Evolutionary conservation across 176 grass and related monocot species (phyloP).

Genomic region (Oryza punctata): DNA sequence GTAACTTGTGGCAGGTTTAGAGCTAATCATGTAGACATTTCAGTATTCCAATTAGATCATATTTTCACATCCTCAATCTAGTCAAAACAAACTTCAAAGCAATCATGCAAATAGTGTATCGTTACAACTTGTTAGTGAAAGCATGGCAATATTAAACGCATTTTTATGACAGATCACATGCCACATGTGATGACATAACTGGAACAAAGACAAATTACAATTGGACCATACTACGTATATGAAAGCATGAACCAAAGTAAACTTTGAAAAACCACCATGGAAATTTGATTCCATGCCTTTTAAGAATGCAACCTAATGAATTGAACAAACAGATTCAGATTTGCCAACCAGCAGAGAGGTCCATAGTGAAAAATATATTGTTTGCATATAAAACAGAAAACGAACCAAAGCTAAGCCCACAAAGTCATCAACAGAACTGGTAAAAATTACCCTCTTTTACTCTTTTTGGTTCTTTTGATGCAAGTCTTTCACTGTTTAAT

Average conservation of each 20-base stretch:
- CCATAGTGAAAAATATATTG: background rate
- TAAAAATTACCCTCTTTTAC: background rate
- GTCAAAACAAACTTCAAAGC: background rate
- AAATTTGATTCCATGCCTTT: slow-evolving; percentile 18
- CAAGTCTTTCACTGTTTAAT: background rate
- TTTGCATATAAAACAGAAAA: slow-evolving; percentile 21
- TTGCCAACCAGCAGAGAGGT: background rate
- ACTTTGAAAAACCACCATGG: background rate
- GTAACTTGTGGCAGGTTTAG: slow-evolving; percentile 93
- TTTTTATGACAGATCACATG: slow-evolving; percentile 13
- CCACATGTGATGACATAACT: background rate
- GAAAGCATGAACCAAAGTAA: background rate
- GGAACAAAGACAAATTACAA: background rate
- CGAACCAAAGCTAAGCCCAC: background rate
- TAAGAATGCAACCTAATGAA: background rate
- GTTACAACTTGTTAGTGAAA: slow-evolving; percentile 9
- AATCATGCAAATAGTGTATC: slow-evolving; percentile 23
- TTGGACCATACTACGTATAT: background rate
- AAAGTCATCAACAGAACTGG: background rate
- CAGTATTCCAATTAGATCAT: slow-evolving; percentile 50
- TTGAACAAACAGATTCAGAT: background rate
- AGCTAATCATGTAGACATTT: slow-evolving; percentile 73
- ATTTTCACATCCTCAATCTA: slow-evolving; percentile 36
- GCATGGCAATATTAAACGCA: background rate
- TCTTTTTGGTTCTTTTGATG: background rate